Percentiles rank a stretch among this genome's conserved stretches.
Evolutionary conservation across 2,329 filamentous ascomycete genomes (phyloP).

Genomic region (Penicillium oxalicum): DNA sequence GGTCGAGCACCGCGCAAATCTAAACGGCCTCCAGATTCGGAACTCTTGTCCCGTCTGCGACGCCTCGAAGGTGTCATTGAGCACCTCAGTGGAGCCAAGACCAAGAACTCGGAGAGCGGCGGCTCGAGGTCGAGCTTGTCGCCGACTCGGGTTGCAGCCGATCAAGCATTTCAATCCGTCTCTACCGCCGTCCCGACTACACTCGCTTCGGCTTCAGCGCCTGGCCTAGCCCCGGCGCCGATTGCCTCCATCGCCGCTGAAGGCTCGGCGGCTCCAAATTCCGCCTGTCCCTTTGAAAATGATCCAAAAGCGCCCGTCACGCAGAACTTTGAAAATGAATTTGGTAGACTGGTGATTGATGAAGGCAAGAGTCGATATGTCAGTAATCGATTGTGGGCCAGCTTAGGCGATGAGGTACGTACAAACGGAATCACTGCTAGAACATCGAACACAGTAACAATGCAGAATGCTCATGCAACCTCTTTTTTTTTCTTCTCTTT

Average conservation of each 20-base stretch:
- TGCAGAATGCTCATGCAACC: neutral
- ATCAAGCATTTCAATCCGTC: neutral
- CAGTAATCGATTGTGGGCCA: constrained; percentile 58
- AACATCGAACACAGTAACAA: neutral
- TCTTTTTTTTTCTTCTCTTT: neutral
- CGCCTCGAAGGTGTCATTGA: constrained; percentile 58
- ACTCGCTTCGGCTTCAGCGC: constrained; percentile 1
- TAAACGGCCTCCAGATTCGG: constrained; percentile 54
- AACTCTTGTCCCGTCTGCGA: constrained; percentile 52
- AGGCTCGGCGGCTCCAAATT: neutral
- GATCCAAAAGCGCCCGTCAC: constrained; percentile 19
- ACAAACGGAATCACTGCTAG: neutral
- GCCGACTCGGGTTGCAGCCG: neutral
- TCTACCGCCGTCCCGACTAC: constrained; percentile 6
- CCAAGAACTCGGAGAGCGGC: constrained; percentile 22
- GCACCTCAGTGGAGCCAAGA: constrained; percentile 47
- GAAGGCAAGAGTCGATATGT: constrained; percentile 57
- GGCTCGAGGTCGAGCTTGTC: constrained; percentile 12
- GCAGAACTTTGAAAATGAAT: constrained; percentile 30
- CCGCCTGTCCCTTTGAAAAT: constrained; percentile 17
- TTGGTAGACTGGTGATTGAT: constrained; percentile 55
- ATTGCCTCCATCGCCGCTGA: neutral
- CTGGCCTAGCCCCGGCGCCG: constrained; percentile 4
- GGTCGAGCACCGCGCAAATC: constrained; percentile 55
- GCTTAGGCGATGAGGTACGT: constrained; percentile 53